phyloP scores from a whole-genome alignment of 129 eudicot genomes.

The Ambrosia trifida region DNA sequence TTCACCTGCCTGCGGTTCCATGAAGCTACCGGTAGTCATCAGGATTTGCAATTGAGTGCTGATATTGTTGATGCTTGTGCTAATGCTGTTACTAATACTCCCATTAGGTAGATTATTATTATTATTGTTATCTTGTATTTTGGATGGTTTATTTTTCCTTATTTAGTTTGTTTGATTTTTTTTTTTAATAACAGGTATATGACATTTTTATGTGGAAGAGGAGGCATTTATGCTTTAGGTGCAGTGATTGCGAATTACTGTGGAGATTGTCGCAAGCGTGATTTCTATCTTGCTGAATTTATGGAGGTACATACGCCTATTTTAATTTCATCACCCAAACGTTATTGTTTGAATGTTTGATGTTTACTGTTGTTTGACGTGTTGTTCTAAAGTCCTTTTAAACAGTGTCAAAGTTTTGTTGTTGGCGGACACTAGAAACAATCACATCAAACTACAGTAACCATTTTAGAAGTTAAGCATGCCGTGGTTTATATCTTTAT shows the following conservation, averaged over 20 bases:
- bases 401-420: neutral
- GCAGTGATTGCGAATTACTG: conserved; percentile 59
- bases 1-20: conserved; percentile 77
- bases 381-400: neutral
- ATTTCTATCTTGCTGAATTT: conserved; percentile 46
- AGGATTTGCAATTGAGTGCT: conserved; percentile 50
- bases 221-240: conserved; percentile 81
- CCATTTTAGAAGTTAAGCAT: too few relatives aligned
- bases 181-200: conserved; percentile 49
- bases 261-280: conserved; percentile 57
- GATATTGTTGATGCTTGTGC: conserved; percentile 67
- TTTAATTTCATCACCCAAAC: neutral
- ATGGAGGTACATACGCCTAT: conserved; percentile 23
- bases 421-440: too few relatives aligned
- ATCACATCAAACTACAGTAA: too few relatives aligned
- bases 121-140: neutral
- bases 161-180: neutral
- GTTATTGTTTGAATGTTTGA: neutral
- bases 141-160: too few relatives aligned
- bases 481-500: neutral
- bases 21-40: conserved; percentile 66
- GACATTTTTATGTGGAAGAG: conserved; percentile 84
- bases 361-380: neutral
- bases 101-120: conserved; percentile 49
- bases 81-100: conserved; percentile 36